Base-by-base conservation (phyloP, 139 green algal species). In the Chlamydomonas eustigma region DNA sequence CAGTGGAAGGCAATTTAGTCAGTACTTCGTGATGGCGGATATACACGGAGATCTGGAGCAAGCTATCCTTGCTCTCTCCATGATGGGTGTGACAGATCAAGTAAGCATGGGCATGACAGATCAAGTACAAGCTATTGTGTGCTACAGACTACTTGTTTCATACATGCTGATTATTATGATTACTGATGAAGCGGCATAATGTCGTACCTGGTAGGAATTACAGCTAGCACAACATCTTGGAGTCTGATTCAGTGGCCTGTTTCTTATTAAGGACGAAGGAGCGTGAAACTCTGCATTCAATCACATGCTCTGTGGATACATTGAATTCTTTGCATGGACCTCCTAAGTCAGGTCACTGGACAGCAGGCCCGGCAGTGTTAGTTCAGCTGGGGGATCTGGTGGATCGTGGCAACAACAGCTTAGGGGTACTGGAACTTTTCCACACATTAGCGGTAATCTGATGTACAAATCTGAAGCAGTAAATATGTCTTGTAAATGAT, bases 361-460 rank as follows among this genome's bases (percentile, higher is more conserved):
- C 65, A 25, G 65, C 28, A 73, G 65, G 65, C 4, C 28, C 33
- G 18, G 8, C 65, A 5, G 25, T 73, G 65, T 35, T 73, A 4
- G 65, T 76, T 24, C 80, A 85, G 73, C 44, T 80, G 51, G 80
- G 80, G 0, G 80, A 85, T 30, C 38, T 85, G n/a, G 73, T 83
- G 3, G 80, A 85, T 52, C 71, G 80, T 30, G 80, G 80, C 3
- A 28, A 68, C 0, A 28, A 73, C 52, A 83, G 76, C 73, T 32
- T 85, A 37, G 76, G 36, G 12, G 25, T 83, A 34, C 30, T 85
- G 34, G 39, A 2, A 5, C 66, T 78, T 51, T 39, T 85, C 6
- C 50, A 83, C 39, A 24, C n/a, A n/a, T n/a, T n/a, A n/a, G n/a
- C n/a, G n/a, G n/a, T n/a, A n/a, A n/a, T n/a, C n/a, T n/a, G n/a